Conservation (phyloP, 2,329 filamentous ascomycete species). For the Trichoderma simmonsii region DNA sequence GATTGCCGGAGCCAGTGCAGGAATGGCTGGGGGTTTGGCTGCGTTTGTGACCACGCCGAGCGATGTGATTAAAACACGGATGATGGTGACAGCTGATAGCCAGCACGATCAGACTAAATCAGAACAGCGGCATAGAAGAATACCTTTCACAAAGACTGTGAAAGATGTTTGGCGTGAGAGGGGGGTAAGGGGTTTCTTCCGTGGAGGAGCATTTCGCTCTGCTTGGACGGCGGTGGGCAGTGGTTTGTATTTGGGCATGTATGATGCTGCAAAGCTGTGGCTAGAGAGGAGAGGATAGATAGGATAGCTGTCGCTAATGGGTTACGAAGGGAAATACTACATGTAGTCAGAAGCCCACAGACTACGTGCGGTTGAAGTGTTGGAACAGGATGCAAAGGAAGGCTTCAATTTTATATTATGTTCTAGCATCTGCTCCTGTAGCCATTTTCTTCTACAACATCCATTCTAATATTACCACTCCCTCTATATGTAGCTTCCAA, state of each 20-base stretch:
- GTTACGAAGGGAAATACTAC: too few species aligned
- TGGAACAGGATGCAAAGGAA: too few species aligned
- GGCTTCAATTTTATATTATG: too few species aligned
- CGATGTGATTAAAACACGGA: constrained; percentile 84
- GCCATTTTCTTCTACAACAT: too few species aligned
- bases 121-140: constrained; percentile 19
- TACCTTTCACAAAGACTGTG: constrained; percentile 46
- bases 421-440: too few species aligned
- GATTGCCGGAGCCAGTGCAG: constrained; percentile 72
- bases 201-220: constrained; percentile 69
- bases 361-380: too few species aligned
- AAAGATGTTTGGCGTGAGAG: constrained; percentile 62
- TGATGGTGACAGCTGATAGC: constrained; percentile 68
- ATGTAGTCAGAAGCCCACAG: too few species aligned
- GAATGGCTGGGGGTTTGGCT: constrained; percentile 68
- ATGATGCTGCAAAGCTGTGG: constrained; percentile 74
- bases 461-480: too few species aligned
- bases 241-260: constrained; percentile 81
- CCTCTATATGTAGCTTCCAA: too few species aligned
- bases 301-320: too few species aligned
- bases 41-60: constrained; percentile 83
- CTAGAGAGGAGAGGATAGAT: constrained; percentile 29
- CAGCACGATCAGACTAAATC: constrained; percentile 22
- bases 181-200: constrained; percentile 72
- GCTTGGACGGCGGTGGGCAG: constrained; percentile 81